Evolutionary conservation across 441 rosid genomes (phyloP), one percentile per base, ranked within the genome.

Genomic region (Pelargonium fulgidum): DNA sequence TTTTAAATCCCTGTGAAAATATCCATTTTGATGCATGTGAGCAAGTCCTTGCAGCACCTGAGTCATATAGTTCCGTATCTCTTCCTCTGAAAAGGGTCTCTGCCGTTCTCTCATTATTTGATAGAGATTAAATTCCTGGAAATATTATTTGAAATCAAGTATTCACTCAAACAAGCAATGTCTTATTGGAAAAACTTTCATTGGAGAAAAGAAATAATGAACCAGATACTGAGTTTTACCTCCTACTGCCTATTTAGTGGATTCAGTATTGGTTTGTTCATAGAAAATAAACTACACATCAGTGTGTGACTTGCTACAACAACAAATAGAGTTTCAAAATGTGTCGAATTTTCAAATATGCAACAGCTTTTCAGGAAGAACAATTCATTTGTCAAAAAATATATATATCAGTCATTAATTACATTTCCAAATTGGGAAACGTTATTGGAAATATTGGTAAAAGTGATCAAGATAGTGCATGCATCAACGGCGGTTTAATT

Each of bases 1-100:
- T 75, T 88, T 88, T 70, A 88, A 56, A 80, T 88, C 93, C 11
- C 93, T 81, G 70, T 88, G 90, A 76, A 85, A 88, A 67, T 88
- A 88, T 59, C 89, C 85, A 64, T 78, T 80, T 74, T 80, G 81
- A 73, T 88, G 93, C 90, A 88, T 86, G 73, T 88, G 93, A 44
- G 79, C 75, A 33, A 88, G 89, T 67, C 93, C 93, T 79, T 81
- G 87, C 75, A 88, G 79, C 75, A 88, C 70, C 75, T 88, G 93
- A 75, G 83, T 79, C 83, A 83, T 83, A 71, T 81, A 80, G 70
- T 75, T 76, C 13, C 83, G 79, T 68, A 88, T 83, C 72, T 85
- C 89, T 70, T 74, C 86, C 70, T 84, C 93, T 0, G 85, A 82
- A 59, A 88, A 84, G 20, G 85, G 83, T 17, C 48, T 50, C 62